Evolutionary conservation across 148 eudicot genomes (phyloP), one percentile per base, ranked within the genome.

Genomic region (Silene conica): DNA sequence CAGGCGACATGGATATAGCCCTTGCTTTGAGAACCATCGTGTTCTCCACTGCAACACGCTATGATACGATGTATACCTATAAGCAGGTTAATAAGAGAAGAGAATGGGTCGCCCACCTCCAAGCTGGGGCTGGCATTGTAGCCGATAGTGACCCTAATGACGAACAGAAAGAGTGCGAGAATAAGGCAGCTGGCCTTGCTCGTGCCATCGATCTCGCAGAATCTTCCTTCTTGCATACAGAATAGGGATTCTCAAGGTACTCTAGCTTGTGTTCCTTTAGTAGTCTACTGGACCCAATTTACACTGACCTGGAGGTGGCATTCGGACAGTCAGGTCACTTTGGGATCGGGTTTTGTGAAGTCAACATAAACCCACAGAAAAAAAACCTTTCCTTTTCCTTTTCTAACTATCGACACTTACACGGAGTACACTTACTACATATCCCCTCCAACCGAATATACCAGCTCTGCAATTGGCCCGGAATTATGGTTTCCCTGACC

Each of bases 1-100:
- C 97, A 0, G 99, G 99, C n/a, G 95, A 92, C 75, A 89, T 96
- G 99, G 99, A 96, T 69, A 86, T 96, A 67, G 99, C 99, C 62
- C 89, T 96, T 12, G 95, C 97, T 38, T 73, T 96, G 78, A 90
- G 99, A 82, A 96, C 99, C 0, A 92, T 96, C 52, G 97, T 96
- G 22, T 96, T 96, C 85, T 85, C 97, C 26, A 90, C 96, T 19
- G 85, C 79, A 8, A 75, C 77, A 7, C 88, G 92, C n/a, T 77
- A 90, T 50, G 91, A 96, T 79, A 96, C 96, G 0, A 92, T 96
- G 97, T 96, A 86, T 78, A 89, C 92, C 0, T 96, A 96, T 86
- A 85, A 82, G 70, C 86, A 90, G 73, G 80, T 43, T 5, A 81
- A 76, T 46, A 83, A 56, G 34, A 82, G 99, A 31, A 84, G 88